Conservation (phyloP, 2,329 filamentous ascomycete species). For the Botrytis fabae region DNA sequence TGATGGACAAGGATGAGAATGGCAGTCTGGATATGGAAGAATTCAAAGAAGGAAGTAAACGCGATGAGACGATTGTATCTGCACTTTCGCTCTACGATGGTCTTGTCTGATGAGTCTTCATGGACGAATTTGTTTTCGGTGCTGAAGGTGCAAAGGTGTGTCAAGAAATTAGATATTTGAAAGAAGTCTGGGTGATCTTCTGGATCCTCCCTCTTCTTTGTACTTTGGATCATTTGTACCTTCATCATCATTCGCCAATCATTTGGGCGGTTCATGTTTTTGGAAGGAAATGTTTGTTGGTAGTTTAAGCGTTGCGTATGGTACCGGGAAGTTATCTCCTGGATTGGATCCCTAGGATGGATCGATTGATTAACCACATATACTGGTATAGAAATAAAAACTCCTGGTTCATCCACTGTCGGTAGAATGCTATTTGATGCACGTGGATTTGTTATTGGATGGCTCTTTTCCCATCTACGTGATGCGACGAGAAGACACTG, state of each 20-base stretch:
- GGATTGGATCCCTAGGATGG: conserved; percentile 21
- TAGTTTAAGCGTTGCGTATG: conserved; percentile 20
- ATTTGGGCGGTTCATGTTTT: conserved; percentile 16
- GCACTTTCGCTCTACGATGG: conserved; percentile 95
- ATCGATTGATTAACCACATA: conserved; percentile 17
- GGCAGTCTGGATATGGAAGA: conserved; percentile 95
- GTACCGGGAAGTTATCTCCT: conserved; percentile 18
- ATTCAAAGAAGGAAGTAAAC: conserved; percentile 99
- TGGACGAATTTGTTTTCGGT: conserved; percentile 16
- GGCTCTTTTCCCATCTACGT: too few species aligned
- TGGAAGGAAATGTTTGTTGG: conserved; percentile 22
- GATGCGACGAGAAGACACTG: background rate
- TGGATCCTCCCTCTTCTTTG: conserved; percentile 2
- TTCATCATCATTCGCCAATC: conserved; percentile 13
- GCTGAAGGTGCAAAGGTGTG: background rate
- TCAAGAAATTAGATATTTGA: conserved; percentile 20
- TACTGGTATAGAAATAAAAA: conserved; percentile 14
- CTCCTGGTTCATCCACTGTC: background rate
- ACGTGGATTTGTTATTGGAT: background rate
- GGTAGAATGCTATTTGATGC: background rate
- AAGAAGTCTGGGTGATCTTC: conserved; percentile 5
- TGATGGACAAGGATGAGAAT: conserved; percentile 99
- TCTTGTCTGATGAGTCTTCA: conserved; percentile 63
- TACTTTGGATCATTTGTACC: conserved; percentile 21
- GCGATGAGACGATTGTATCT: conserved; percentile 97